phyloP scores from a whole-genome alignment of 1,139 yeast genomes.

The Wickerhamomyces sp. region DNA sequence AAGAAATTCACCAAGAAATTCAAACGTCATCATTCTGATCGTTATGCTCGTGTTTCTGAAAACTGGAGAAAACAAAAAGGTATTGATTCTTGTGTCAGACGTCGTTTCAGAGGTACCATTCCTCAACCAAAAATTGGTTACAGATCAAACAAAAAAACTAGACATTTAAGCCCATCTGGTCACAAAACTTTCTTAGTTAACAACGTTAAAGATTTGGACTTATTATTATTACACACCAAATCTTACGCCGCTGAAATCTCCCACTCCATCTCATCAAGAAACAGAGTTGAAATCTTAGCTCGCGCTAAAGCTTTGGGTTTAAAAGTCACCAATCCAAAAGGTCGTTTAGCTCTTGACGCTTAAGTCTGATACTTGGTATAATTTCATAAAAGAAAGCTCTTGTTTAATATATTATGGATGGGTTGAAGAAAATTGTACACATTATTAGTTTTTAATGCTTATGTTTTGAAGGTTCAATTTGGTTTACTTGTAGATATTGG shows the following conservation, averaged over 20 bases:
- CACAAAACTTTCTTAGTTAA: slow-evolving; percentile 95
- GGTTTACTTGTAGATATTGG: too few species aligned
- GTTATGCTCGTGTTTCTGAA: slow-evolving; percentile 96
- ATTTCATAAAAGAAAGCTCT: background rate
- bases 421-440: slow-evolving; percentile 15
- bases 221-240: slow-evolving; percentile 94
- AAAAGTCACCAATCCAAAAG: slow-evolving; percentile 99
- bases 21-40: slow-evolving; percentile 99
- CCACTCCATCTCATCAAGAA: slow-evolving; percentile 96
- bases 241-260: slow-evolving; percentile 99
- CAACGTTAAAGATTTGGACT: slow-evolving; percentile 91
- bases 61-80: slow-evolving; percentile 99
- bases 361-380: slow-evolving; percentile 33
- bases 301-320: slow-evolving; percentile 98
- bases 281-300: slow-evolving; percentile 94
- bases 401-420: slow-evolving; percentile 8
- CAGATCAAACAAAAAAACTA: slow-evolving; percentile 99
- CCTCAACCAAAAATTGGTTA: slow-evolving; percentile 99
- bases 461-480: slow-evolving; percentile 15
- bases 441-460: slow-evolving; percentile 21
- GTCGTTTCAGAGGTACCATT: slow-evolving; percentile 99
- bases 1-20: slow-evolving; percentile 98
- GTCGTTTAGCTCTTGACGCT: slow-evolving; percentile 98
- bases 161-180: slow-evolving; percentile 94
- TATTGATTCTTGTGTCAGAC: slow-evolving; percentile 99